A percentile compares a stretch with the other conserved stretches of the same genome.
Evolutionary conservation across 1,284 basidiomycete species (phyloP).

Genomic region (Tylopilus sp.): DNA sequence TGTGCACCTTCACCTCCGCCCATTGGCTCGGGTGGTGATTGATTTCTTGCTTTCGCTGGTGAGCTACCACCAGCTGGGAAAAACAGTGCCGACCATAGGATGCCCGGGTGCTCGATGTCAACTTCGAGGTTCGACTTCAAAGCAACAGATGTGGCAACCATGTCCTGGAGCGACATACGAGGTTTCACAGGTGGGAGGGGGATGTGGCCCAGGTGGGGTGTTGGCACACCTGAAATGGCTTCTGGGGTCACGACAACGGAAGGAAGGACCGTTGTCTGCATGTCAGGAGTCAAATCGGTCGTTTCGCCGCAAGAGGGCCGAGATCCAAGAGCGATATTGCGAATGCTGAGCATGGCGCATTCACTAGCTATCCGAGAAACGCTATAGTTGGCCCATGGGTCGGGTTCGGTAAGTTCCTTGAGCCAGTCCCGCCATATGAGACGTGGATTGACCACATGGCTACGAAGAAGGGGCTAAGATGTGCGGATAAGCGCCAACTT

Average conservation of each 20-base stretch:
- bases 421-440: constrained; percentile 62
- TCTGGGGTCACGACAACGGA: constrained; percentile 14
- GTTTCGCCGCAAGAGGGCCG: constrained; percentile 26
- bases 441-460: constrained; percentile 68
- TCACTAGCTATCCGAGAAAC: constrained; percentile 66
- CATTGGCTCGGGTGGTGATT: constrained; percentile 14
- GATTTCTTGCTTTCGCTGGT: constrained; percentile 14
- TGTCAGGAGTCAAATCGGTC: constrained; percentile 3
- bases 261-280: constrained; percentile 1
- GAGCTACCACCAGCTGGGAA: constrained; percentile 29
- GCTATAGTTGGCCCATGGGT: constrained; percentile 65
- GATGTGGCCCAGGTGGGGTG: constrained; percentile 27
- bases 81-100: constrained; percentile 45
- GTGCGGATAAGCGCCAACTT: constrained; percentile 6
- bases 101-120: constrained; percentile 47
- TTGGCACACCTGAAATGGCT: constrained; percentile 19
- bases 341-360: constrained; percentile 64
- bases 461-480: constrained; percentile 59
- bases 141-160: constrained; percentile 63
- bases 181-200: constrained; percentile 30
- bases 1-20: constrained; percentile 19
- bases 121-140: constrained; percentile 63
- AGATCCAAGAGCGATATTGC: constrained; percentile 47
- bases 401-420: constrained; percentile 58
- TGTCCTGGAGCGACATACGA: constrained; percentile 62